Conservation (phyloP, 2,329 filamentous ascomycete genomes). For the Colletotrichum aenigma region DNA sequence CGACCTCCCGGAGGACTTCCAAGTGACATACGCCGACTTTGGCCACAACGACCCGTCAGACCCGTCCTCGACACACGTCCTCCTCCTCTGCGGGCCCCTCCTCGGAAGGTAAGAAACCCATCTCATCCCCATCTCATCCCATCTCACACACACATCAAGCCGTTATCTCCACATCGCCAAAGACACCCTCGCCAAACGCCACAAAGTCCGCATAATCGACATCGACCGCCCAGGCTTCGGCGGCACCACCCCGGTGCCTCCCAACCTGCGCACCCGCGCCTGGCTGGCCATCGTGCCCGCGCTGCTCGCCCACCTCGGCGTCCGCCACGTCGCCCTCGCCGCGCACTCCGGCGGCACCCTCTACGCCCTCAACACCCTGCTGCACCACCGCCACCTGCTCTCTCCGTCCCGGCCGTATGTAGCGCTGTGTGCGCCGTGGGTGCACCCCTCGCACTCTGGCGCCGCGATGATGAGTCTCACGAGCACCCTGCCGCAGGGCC, state of each 20-base stretch:
- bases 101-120: conserved; percentile 17
- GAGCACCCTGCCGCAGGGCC: conserved; percentile 23
- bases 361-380: conserved; percentile 32
- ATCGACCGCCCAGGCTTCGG: conserved; percentile 40
- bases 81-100: conserved; percentile 32
- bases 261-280: conserved; percentile 22
- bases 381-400: conserved; percentile 31
- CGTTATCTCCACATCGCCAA: conserved; percentile 31
- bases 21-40: conserved; percentile 32
- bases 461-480: conserved; percentile 23
- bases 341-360: conserved; percentile 34
- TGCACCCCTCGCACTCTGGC: conserved; percentile 29
- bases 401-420: conserved; percentile 27
- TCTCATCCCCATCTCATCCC: background rate
- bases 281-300: conserved; percentile 34
- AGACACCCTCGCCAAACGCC: conserved; percentile 32
- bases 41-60: conserved; percentile 31
- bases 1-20: conserved; percentile 11
- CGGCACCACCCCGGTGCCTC: conserved; percentile 28
- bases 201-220: conserved; percentile 35
- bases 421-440: conserved; percentile 34
- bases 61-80: conserved; percentile 28
- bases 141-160: background rate
- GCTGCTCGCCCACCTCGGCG: conserved; percentile 34
- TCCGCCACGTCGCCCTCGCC: conserved; percentile 31